Conservation (phyloP, 2,329 filamentous ascomycete genomes). For the Cladosporium sp. region DNA sequence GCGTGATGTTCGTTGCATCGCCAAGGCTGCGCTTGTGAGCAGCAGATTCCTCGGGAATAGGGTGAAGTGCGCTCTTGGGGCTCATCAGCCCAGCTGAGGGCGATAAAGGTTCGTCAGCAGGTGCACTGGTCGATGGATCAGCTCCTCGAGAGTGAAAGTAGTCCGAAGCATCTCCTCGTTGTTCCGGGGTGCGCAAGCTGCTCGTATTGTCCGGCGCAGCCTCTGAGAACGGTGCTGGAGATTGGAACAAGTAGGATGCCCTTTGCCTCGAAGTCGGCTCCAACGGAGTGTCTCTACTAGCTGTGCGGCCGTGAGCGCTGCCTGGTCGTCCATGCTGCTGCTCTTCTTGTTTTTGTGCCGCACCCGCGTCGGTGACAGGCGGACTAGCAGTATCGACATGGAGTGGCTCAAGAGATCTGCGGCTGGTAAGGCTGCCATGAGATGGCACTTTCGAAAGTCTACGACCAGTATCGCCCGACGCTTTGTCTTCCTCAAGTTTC, state of each 20-base stretch:
- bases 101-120: constrained; percentile 13
- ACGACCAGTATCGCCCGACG: constrained; percentile 2
- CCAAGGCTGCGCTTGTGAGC: constrained; percentile 38
- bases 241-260: constrained; percentile 44
- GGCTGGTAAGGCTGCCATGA: constrained; percentile 25
- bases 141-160: constrained; percentile 12
- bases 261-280: constrained; percentile 43
- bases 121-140: background rate
- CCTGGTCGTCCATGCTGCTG: constrained; percentile 9
- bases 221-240: constrained; percentile 30
- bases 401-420: constrained; percentile 28
- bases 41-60: constrained; percentile 46
- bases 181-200: background rate
- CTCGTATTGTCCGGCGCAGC: background rate
- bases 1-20: constrained; percentile 20
- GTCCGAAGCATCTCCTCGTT: constrained; percentile 10
- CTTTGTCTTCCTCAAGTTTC: constrained; percentile 14
- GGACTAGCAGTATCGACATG: constrained; percentile 22
- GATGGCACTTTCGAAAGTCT: constrained; percentile 14
- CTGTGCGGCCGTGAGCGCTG: constrained; percentile 17
- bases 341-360: constrained; percentile 19
- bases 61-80: constrained; percentile 38
- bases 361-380: constrained; percentile 18
- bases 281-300: constrained; percentile 32
- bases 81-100: constrained; percentile 20